Conservation (phyloP, 2,329 filamentous ascomycete species). For the Monilinia aucupariae region DNA sequence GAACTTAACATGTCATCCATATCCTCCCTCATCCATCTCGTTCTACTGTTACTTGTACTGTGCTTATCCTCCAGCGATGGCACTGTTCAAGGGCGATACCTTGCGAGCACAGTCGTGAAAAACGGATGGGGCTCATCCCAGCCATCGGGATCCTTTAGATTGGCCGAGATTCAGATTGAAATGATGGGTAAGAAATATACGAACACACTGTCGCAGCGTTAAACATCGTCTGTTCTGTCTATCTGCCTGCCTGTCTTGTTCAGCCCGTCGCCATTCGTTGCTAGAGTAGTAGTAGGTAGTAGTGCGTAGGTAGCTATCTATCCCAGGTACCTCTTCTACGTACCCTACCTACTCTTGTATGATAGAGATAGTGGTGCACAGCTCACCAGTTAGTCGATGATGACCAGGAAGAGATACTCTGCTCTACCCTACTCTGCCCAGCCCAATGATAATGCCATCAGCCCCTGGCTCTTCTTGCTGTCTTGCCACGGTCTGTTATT, state of each 20-base stretch:
- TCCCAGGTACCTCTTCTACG: no score
- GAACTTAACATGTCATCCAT: neutral
- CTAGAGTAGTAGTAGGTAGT: no score
- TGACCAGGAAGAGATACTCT: neutral
- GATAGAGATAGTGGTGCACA: slow-evolving; percentile 3
- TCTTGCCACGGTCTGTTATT: neutral
- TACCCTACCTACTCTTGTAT: no score
- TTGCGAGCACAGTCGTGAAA: neutral
- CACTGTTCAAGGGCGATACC: slow-evolving; percentile 11
- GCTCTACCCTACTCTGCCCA: no score
- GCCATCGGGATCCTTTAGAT: slow-evolving; percentile 12
- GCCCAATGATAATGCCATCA: no score
- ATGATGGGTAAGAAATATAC: neutral
- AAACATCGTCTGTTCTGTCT: neutral
- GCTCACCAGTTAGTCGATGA: neutral
- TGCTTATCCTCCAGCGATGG: no score
- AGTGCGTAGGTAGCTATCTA: no score
- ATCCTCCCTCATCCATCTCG: slow-evolving; percentile 7
- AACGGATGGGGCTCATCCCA: slow-evolving; percentile 9
- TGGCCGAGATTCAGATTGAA: slow-evolving; percentile 8
- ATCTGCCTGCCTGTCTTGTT: neutral
- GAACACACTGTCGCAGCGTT: neutral
- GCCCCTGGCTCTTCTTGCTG: neutral
- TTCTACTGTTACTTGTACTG: neutral
- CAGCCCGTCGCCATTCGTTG: neutral